phyloP scores from a whole-genome alignment of 805 yeast species.

The Candida sphagnicola region DNA sequence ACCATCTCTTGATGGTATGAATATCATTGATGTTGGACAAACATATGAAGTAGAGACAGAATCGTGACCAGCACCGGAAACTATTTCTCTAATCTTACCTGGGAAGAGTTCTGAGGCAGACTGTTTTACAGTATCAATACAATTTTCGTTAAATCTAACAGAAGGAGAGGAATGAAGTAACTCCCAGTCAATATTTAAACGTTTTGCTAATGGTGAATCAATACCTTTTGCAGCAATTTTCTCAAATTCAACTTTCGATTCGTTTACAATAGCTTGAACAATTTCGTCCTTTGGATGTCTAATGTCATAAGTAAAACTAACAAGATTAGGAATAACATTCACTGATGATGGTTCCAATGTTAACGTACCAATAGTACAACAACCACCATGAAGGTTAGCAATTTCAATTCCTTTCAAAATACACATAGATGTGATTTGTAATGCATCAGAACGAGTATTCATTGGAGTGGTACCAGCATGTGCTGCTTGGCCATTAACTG shows the following conservation, averaged over 20 bases:
- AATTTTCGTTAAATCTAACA: conserved; percentile 49
- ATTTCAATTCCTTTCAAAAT: conserved; percentile 53
- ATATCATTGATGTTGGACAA: conserved; percentile 71
- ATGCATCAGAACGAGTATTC: conserved; percentile 55
- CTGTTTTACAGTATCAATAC: conserved; percentile 48
- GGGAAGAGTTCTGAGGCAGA: conserved; percentile 47
- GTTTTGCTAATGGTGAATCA: conserved; percentile 17
- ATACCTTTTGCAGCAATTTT: conserved; percentile 25
- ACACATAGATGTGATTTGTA: conserved; percentile 55
- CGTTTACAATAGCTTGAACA: conserved; percentile 32
- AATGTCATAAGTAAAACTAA: conserved; percentile 56
- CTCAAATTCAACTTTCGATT: conserved; percentile 33
- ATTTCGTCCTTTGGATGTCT: conserved; percentile 50
- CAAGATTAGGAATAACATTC: conserved; percentile 64
- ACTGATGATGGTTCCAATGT: conserved; percentile 56
- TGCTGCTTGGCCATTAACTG: conserved; percentile 59
- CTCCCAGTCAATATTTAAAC: conserved; percentile 37
- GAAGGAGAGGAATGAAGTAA: conserved; percentile 51
- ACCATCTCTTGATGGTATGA: conserved; percentile 66
- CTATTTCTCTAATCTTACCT: conserved; percentile 41
- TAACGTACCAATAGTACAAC: conserved; percentile 57
- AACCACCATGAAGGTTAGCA: conserved; percentile 49
- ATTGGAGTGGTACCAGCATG: conserved; percentile 77
- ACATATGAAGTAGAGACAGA: conserved; percentile 54
- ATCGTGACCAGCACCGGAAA: conserved; percentile 75